Percentiles rank a stretch among this genome's conserved stretches.
These are phyloP conservation scores for Gymnopilus junonius DNA, from an alignment of 768 basidiomycete genomes.

Conservation along the genomic window DNA sequence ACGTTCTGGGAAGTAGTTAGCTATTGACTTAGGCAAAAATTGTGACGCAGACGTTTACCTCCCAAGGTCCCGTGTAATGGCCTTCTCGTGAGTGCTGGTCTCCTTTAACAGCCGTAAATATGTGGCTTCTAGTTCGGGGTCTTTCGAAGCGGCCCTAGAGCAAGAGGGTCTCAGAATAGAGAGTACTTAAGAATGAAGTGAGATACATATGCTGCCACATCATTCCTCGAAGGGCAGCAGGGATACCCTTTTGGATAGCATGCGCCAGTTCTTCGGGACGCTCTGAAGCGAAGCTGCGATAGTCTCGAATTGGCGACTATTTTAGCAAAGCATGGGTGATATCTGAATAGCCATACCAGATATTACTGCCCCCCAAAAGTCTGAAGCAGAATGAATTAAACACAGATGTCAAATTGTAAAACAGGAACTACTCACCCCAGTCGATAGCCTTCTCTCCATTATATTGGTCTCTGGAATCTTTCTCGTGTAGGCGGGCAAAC, in stretches of 20 bases:
- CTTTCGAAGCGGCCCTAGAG: constrained; percentile 90
- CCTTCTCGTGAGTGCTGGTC: constrained; percentile 88
- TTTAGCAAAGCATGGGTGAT: not conserved
- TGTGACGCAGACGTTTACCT: constrained; percentile 47
- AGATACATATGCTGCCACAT: constrained; percentile 93
- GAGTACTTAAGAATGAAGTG: constrained; percentile 7
- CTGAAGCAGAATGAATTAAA: constrained; percentile 38
- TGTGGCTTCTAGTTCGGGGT: constrained; percentile 77
- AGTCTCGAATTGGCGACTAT: constrained; percentile 56
- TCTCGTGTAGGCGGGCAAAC: constrained; percentile 69
- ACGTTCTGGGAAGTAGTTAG: constrained; percentile 61
- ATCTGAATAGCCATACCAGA: constrained; percentile 53
- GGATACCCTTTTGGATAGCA: constrained; percentile 94
- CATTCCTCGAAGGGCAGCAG: constrained; percentile 87
- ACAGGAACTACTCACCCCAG: constrained; percentile 63
- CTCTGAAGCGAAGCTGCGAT: constrained; percentile 83
- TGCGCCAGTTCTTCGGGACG: constrained; percentile 78
- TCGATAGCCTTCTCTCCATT: constrained; percentile 59
- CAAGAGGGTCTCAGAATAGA: not conserved
- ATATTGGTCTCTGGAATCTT: constrained; percentile 43
- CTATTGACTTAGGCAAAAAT: constrained; percentile 3
- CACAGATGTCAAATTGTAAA: not conserved
- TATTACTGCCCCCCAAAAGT: constrained; percentile 95
- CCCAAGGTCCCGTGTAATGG: constrained; percentile 91
- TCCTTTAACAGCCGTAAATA: constrained; percentile 87